Evolutionary conservation across 2,329 filamentous ascomycete genomes (phyloP).

Genomic region (Hawksworthiomyces lignivorus): DNA sequence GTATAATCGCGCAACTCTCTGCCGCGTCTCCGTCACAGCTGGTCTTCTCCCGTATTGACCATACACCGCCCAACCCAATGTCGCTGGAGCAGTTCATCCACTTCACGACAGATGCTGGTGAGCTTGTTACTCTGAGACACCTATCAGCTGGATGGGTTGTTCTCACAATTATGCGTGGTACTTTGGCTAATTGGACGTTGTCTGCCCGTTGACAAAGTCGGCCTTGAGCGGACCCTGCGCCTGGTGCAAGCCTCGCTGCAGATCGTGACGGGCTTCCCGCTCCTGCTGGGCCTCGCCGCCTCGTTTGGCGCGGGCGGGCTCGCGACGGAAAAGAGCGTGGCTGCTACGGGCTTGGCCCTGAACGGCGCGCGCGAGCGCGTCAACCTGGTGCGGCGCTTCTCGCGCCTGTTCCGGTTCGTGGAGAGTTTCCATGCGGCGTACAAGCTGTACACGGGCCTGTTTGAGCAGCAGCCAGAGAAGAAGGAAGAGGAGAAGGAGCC

Average conservation of each 20-base stretch:
- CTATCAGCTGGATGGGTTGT: too few species aligned
- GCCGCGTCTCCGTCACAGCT: too few species aligned
- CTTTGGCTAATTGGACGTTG: not conserved
- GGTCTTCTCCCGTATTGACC: too few species aligned
- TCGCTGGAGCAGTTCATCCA: slow-evolving; percentile 30
- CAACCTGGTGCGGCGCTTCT: slow-evolving; percentile 49
- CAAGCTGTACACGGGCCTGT: slow-evolving; percentile 25
- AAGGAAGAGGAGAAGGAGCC: not conserved
- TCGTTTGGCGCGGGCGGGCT: not conserved
- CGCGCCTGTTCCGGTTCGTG: slow-evolving; percentile 63
- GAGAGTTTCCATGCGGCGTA: slow-evolving; percentile 49
- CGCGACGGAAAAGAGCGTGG: not conserved
- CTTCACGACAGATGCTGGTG: slow-evolving; percentile 42
- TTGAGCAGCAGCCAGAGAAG: not conserved
- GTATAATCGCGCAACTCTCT: too few species aligned
- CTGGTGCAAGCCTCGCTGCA: slow-evolving; percentile 45
- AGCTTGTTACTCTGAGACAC: slow-evolving; percentile 14
- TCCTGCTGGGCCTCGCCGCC: slow-evolving; percentile 28
- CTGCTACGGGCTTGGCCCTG: slow-evolving; percentile 17
- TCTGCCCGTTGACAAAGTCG: slow-evolving; percentile 31
- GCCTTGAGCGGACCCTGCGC: slow-evolving; percentile 54
- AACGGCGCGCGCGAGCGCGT: slow-evolving; percentile 31
- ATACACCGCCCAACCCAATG: too few species aligned
- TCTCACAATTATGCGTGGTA: not conserved
- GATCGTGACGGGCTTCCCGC: slow-evolving; percentile 38